Base-by-base conservation (phyloP, 2,329 filamentous ascomycete genomes). In the Alternaria sp. region DNA sequence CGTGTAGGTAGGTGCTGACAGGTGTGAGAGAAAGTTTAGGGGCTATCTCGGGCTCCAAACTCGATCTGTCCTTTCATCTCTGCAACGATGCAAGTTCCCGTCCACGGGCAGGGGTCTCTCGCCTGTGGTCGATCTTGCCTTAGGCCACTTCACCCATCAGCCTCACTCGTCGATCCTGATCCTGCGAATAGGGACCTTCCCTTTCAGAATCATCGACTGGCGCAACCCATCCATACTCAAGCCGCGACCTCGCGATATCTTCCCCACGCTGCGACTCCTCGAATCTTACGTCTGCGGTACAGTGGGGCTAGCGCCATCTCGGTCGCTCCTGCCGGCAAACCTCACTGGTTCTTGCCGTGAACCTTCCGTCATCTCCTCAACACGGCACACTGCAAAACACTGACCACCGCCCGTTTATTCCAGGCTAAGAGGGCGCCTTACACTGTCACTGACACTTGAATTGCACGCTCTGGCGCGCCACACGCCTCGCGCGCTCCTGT, bases 91-190 rank as follows among this genome's bases (percentile, higher is more conserved):
- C 73, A 66, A 68, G 69, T 72, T 64, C 61, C 65, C 65, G 73
- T 68, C 66, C 60, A 68, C 61, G 60, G 11, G 49, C 59, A 61
- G 59, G 59, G 59, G 46, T 61, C 41, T 36, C 54, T 61, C 59
- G 59, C 59, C 48, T 61, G 59, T 58, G 54, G 59, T 54, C 54
- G 59, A 61, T 61, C 59, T 51, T 43, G 59, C 49, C 54, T 50
- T 60, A 36, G 49, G 48, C 66, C 65, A 69, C 71, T 60, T 53
- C 43, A 54, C 56, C 52, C 65, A 70, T 65, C 69, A 75, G 74
- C 75, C 75, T 78, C 74, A 76, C 71, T 75, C 64, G 76, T 67
- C 67, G 73, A 77, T 77, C 74, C 57, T 57, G 45, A n/a, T 54
- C 45, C 70, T 66, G 63, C 63, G 63, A 63, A 63, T 46, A 34